Evolutionary conservation across 169 alveolate species (phyloP).

Genomic region (Eimeria sp.): DNA sequence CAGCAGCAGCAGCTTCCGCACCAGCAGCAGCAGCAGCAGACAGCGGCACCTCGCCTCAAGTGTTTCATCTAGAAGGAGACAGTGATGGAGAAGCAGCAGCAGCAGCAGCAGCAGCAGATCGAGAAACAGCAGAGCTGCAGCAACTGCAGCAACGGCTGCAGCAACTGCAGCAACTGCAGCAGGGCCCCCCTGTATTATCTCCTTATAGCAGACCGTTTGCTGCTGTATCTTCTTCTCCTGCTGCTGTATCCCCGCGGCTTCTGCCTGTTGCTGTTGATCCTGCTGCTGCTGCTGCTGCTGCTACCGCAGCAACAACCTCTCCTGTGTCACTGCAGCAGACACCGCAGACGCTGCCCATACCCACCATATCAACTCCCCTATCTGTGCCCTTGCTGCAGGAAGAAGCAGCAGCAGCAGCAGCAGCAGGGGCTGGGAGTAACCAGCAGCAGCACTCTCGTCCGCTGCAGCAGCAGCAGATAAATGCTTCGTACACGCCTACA

Average conservation of each 20-base stretch:
- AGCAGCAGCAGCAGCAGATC: too few species aligned
- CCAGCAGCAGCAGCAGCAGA: too few species aligned
- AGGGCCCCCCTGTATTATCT: not conserved
- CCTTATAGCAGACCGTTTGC: not conserved
- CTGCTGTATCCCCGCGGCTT: not conserved
- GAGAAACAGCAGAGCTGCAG: too few species aligned
- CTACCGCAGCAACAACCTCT: not conserved
- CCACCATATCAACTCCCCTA: not conserved
- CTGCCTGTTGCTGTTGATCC: not conserved
- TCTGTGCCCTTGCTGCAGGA: not conserved
- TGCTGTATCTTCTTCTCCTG: not conserved
- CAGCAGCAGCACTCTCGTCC: conserved; percentile 2
- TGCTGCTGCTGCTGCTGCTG: not conserved
- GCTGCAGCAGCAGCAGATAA: conserved; percentile 10
- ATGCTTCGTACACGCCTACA: too few species aligned
- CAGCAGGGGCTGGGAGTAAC: not conserved
- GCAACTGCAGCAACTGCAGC: too few species aligned
- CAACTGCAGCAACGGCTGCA: too few species aligned
- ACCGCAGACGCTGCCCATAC: not conserved
- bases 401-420: conserved; percentile 23
- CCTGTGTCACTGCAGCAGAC: not conserved
- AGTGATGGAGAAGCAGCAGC: not conserved
- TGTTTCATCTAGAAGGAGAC: not conserved
- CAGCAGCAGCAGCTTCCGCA: too few species aligned
- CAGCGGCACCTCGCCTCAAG: not conserved